phyloP scores from a whole-genome alignment of 2,329 filamentous ascomycete species.

The Sclerotinia subarctica region DNA sequence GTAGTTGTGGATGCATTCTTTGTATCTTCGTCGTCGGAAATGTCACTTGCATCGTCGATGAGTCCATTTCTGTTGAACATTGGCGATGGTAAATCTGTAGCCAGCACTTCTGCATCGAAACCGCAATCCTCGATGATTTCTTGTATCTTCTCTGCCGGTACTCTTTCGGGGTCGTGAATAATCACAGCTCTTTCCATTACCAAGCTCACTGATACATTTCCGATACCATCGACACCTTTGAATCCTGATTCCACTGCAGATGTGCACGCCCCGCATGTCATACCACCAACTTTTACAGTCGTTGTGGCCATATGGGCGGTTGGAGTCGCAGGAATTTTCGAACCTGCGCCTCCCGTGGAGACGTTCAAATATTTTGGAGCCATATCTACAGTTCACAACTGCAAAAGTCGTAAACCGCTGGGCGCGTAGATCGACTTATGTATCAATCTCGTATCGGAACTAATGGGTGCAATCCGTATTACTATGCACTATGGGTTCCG shows the following conservation, averaged over 20 bases:
- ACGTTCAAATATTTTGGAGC: constrained; percentile 35
- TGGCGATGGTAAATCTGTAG: constrained; percentile 67
- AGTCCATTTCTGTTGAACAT: constrained; percentile 40
- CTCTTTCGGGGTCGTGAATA: constrained; percentile 74
- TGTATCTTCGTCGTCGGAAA: constrained; percentile 37
- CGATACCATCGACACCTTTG: constrained; percentile 74
- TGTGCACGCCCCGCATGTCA: constrained; percentile 90
- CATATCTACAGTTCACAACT: constrained; percentile 30
- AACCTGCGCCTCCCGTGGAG: constrained; percentile 25
- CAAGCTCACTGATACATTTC: constrained; percentile 84
- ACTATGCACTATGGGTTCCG: constrained; percentile 14
- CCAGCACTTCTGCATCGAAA: constrained; percentile 87
- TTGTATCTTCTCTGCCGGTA: constrained; percentile 71
- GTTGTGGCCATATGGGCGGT: constrained; percentile 74
- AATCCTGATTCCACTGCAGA: constrained; percentile 94
- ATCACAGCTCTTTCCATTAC: constrained; percentile 96
- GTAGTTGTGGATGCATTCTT: constrained; percentile 46
- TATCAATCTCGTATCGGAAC: constrained; percentile 16
- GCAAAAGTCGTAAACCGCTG: constrained; percentile 2
- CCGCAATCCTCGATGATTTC: constrained; percentile 89
- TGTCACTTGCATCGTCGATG: constrained; percentile 38
- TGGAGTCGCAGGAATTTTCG: constrained; percentile 27
- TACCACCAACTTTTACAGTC: constrained; percentile 85
- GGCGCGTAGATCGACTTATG: constrained; percentile 3
- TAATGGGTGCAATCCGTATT: constrained; percentile 10